These are phyloP conservation scores for Trapa incisa DNA, from an alignment of 345 rosid genomes.

Conservation along the genomic window DNA sequence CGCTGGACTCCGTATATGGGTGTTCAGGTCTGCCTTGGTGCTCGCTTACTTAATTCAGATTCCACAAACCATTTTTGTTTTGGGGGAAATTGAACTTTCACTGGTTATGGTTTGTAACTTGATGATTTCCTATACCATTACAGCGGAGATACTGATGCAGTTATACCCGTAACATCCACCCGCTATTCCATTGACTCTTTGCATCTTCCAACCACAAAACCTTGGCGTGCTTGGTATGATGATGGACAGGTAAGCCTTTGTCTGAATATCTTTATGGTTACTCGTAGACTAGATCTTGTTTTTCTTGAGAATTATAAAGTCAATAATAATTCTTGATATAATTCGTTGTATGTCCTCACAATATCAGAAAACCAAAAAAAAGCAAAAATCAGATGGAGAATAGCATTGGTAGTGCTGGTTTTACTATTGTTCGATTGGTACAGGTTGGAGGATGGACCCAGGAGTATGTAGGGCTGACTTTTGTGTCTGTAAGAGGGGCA, in stretches of 20 bases:
- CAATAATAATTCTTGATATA: no score
- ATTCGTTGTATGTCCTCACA: no score
- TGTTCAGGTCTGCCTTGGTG: conserved; percentile 54
- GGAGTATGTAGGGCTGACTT: conserved; percentile 67
- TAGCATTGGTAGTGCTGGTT: no score
- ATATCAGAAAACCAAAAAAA: no score
- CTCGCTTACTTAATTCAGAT: neutral
- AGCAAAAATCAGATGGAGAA: no score
- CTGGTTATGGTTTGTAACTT: neutral
- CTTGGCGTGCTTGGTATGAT: conserved; percentile 70
- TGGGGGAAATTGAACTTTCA: neutral
- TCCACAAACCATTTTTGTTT: neutral
- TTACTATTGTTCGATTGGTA: neutral
- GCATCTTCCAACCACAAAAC: conserved; percentile 48
- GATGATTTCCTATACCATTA: conserved; percentile 1
- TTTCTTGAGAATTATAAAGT: no score
- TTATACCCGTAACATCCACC: conserved; percentile 80
- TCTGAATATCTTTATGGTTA: neutral
- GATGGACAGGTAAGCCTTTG: conserved; percentile 55
- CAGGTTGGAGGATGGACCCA: conserved; percentile 98
- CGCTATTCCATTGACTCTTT: conserved; percentile 78
- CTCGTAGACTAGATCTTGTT: no score
- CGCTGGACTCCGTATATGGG: conserved; percentile 74
- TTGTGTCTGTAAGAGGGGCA: conserved; percentile 82
- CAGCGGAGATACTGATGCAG: conserved; percentile 88